These are phyloP conservation scores for Fusarium sp. DNA, from an alignment of 2,329 filamentous ascomycete genomes.

Conservation along the genomic window DNA sequence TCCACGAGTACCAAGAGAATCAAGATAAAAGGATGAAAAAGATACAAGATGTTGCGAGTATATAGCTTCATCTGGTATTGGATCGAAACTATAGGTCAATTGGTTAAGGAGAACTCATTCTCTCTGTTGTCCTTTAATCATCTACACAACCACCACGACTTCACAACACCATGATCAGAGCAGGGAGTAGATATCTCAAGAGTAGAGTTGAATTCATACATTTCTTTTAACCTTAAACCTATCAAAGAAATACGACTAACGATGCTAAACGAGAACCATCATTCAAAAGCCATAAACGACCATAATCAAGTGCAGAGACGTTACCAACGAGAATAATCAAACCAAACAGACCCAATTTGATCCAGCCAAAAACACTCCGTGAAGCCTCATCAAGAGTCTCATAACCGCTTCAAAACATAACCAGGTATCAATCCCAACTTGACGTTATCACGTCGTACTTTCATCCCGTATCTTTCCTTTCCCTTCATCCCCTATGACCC, in stretches of 20 bases:
- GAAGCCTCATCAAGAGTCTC: constrained; percentile 17
- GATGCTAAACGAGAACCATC: not conserved
- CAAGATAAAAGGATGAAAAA: no score
- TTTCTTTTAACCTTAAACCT: constrained; percentile 14
- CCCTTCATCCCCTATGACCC: constrained; percentile 39
- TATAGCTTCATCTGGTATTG: not conserved
- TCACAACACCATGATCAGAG: not conserved
- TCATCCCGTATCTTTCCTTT: constrained; percentile 5
- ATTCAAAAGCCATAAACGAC: not conserved
- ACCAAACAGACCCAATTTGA: not conserved
- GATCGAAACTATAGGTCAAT: not conserved
- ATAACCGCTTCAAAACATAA: constrained; percentile 11
- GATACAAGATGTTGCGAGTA: rapidly evolving
- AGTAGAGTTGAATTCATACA: constrained; percentile 25
- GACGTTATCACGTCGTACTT: constrained; percentile 1
- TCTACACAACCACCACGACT: not conserved
- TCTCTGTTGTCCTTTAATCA: not conserved
- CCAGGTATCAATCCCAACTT: constrained; percentile 29
- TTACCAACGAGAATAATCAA: not conserved
- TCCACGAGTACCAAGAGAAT: not conserved
- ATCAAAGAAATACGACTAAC: not conserved
- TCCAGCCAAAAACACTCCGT: not conserved
- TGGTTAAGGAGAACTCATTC: not conserved
- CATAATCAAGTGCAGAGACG: not conserved
- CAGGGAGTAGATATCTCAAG: not conserved